Evolutionary conservation across 805 yeast genomes (phyloP).

Genomic region (Suhomyces vadensis): DNA sequence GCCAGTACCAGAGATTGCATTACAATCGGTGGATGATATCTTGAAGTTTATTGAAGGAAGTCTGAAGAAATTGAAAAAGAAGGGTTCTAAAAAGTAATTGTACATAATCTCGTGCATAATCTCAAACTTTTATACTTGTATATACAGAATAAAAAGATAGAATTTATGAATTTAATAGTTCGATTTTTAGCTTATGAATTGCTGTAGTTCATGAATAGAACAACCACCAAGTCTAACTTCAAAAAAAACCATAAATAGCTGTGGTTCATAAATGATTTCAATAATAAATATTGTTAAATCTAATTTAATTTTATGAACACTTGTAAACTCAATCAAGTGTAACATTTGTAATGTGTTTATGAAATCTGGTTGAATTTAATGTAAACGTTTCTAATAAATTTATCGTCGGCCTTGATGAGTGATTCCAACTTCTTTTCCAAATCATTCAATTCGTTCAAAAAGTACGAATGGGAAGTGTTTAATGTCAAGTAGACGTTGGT

Average conservation of each 20-base stretch:
- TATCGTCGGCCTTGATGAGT: slow-evolving; percentile 38
- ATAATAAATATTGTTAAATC: too few relatives aligned
- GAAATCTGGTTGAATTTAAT: slow-evolving; percentile 32
- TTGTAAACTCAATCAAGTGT: too few relatives aligned
- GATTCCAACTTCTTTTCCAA: slow-evolving; percentile 35
- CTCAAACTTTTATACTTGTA: slow-evolving; percentile 2
- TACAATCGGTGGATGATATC: slow-evolving; percentile 70
- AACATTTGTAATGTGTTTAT: slow-evolving; percentile 8
- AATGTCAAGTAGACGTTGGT: slow-evolving; percentile 39
- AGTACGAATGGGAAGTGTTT: slow-evolving; percentile 29
- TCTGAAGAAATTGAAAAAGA: slow-evolving; percentile 12
- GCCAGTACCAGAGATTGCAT: slow-evolving; percentile 55
- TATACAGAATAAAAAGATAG: background rate
- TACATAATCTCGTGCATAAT: slow-evolving; percentile 2
- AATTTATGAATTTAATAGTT: too few relatives aligned
- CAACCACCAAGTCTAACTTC: too few relatives aligned
- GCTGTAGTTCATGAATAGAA: too few relatives aligned
- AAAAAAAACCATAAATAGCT: too few relatives aligned
- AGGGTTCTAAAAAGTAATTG: slow-evolving; percentile 9
- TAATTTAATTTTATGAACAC: too few relatives aligned
- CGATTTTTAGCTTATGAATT: too few relatives aligned
- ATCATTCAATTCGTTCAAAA: slow-evolving; percentile 29
- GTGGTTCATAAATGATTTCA: too few relatives aligned
- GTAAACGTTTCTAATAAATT: slow-evolving; percentile 44
- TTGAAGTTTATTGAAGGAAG: slow-evolving; percentile 69